Evolutionary conservation across 2,329 filamentous ascomycete genomes (phyloP).

Genomic region (Trichoderma pleuroti): DNA sequence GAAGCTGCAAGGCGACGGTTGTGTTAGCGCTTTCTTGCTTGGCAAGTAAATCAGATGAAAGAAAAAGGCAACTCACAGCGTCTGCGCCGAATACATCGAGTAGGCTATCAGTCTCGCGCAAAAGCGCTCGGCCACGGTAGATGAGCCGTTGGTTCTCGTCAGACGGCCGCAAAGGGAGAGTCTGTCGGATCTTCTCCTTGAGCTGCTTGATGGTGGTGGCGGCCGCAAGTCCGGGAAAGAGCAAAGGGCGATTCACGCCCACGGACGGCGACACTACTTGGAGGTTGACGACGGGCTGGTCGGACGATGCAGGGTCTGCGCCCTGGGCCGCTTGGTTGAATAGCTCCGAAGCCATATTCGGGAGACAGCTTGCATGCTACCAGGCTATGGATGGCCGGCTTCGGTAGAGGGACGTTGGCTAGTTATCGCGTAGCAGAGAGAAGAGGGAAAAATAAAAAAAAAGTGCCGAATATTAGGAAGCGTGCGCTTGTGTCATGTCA

Average conservation of each 20-base stretch:
- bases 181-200: constrained; percentile 55
- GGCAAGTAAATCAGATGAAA: neutral
- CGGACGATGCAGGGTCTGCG: constrained; percentile 26
- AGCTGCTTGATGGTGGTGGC: constrained; percentile 54
- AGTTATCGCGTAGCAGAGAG: neutral
- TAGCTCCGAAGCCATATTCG: constrained; percentile 40
- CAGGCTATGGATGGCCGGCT: neutral
- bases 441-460: neutral
- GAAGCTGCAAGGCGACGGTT: constrained; percentile 35
- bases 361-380: constrained; percentile 29
- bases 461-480: neutral
- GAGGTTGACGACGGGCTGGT: constrained; percentile 48
- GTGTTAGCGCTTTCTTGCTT: constrained; percentile 19
- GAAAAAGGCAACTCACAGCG: constrained; percentile 39
- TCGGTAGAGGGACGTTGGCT: neutral
- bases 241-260: constrained; percentile 48
- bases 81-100: constrained; percentile 55
- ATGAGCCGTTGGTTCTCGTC: constrained; percentile 59
- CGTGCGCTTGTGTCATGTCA: constrained; percentile 22
- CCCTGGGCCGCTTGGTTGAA: constrained; percentile 22
- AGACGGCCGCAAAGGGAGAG: constrained; percentile 46
- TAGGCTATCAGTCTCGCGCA: constrained; percentile 54
- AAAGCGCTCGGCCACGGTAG: constrained; percentile 55
- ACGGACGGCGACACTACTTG: constrained; percentile 58
- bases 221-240: constrained; percentile 46